phyloP scores from a whole-genome alignment of 352 stramenopile species.

The Pythium chondricola region DNA sequence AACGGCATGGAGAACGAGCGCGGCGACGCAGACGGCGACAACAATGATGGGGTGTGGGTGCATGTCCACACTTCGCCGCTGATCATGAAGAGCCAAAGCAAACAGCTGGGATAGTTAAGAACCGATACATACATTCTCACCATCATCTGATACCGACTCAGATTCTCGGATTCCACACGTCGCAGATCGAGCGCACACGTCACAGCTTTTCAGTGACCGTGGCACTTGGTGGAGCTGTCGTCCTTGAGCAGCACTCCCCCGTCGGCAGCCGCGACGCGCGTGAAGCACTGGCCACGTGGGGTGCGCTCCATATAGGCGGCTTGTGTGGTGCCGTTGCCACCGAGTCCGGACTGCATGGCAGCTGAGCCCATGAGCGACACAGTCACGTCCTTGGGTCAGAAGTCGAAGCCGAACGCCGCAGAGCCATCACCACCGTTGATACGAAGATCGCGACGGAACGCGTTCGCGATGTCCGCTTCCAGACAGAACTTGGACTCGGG shows the following conservation, averaged over 20 bases:
- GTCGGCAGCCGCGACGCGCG: slow-evolving; percentile 14
- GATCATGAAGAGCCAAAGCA: no score
- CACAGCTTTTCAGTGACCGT: no score
- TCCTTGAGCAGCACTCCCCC: slow-evolving; percentile 21
- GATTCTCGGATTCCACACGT: no score
- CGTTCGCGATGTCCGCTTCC: slow-evolving; percentile 36
- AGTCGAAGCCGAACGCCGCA: slow-evolving; percentile 19
- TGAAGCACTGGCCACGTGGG: slow-evolving; percentile 26
- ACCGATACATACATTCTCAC: no score
- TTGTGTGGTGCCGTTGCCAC: slow-evolving; percentile 29
- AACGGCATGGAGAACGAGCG: no score
- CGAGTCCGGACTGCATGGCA: slow-evolving; percentile 27
- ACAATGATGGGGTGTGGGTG: no score
- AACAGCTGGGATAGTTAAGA: no score
- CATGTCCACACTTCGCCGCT: no score
- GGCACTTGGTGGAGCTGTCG: no score
- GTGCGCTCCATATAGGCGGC: slow-evolving; percentile 19
- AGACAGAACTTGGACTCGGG: slow-evolving; percentile 31
- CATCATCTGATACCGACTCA: no score
- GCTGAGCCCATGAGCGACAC: slow-evolving; percentile 26
- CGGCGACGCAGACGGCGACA: no score
- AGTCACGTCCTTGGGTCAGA: slow-evolving; percentile 19
- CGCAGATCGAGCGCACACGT: no score
- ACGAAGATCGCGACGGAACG: slow-evolving; percentile 27
- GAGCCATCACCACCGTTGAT: slow-evolving; percentile 1